These are phyloP conservation scores for Aphanomyces euteiches DNA, from an alignment of 352 stramenopile species.

Conservation along the genomic window DNA sequence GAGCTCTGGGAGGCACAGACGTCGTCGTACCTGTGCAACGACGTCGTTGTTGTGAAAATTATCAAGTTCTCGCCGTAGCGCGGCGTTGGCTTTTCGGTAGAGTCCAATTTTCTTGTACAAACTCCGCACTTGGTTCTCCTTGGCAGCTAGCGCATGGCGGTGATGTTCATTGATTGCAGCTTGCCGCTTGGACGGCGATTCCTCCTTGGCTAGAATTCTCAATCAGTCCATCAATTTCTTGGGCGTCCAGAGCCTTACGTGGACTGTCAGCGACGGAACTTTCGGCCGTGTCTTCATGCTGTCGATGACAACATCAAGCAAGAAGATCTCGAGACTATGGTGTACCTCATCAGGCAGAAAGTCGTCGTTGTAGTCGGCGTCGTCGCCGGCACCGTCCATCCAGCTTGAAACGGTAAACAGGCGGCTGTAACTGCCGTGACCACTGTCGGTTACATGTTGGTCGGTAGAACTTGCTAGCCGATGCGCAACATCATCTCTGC, in stretches of 20 bases:
- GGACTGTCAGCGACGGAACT: not conserved
- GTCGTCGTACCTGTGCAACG: constrained; percentile 11
- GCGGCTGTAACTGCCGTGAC: too few relatives aligned
- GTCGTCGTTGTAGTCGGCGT: constrained; percentile 17
- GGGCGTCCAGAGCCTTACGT: not conserved
- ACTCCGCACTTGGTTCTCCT: constrained; percentile 8
- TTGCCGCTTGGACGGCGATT: constrained; percentile 1
- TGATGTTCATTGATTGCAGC: constrained; percentile 5
- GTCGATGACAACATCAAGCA: not conserved
- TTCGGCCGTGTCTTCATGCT: not conserved
- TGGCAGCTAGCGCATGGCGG: not conserved
- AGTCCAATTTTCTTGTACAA: constrained; percentile 24
- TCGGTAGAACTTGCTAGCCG: too few relatives aligned
- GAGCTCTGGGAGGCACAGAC: not conserved
- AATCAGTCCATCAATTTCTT: not conserved
- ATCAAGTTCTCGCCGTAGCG: constrained; percentile 20
- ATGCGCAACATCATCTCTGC: too few relatives aligned
- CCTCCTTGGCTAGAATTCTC: not conserved
- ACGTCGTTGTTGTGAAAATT: constrained; percentile 13
- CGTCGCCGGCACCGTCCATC: not conserved
- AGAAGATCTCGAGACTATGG: too few relatives aligned
- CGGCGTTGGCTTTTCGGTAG: constrained; percentile 24
- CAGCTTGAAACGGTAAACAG: too few relatives aligned
- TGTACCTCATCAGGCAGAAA: constrained; percentile 5
- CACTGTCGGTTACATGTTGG: too few relatives aligned